Base-by-base conservation (phyloP, 2,329 filamentous ascomycete genomes). In the Elsinoe necatrix region DNA sequence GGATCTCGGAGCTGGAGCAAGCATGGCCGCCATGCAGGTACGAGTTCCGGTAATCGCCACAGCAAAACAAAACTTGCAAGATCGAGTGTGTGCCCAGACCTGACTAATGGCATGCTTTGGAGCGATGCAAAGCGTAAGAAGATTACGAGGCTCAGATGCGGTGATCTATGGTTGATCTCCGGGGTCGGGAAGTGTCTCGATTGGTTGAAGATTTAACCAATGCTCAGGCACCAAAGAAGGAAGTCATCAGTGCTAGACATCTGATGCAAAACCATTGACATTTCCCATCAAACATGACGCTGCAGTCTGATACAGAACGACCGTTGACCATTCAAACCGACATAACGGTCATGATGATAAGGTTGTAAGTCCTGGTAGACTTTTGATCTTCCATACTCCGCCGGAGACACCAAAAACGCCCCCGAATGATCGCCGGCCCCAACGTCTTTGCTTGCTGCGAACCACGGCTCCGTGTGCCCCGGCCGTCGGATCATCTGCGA, bases 41-140 rank as follows among this genome's bases (percentile, higher is more conserved):
- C 11, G 41, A 45, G 16, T 45, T 12, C 25, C 9, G 21, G 41
- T 23, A 20, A 45, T 45, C 41, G 41, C 11, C 41, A 25, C 12
- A 45, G 41, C 41, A 45, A 23, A 25, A 45, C 18, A 25, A 45
- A 12, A 12, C 20, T n/a, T n/a, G 18, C 4, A n/a, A 23, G 41
- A 21, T 45, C 25, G 41, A 25, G 41, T 45, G 41, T 18, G 12
- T 45, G 41, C 41, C 41, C 41, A 45, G 41, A 45, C 20, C 1
- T 4, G 20, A 45, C 11, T 23, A 20, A 27, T 45, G 41, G 21
- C 41, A 52, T 23, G 31, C 27, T 52, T 37, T 47, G 39, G 54
- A 56, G 31, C 27, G 18, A 56, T 18, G 27, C 14, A 35, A 45
- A 56, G 54, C 34, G 54, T 56, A 45, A 56, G 54, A 23, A 56